A percentile compares a stretch with the other conserved stretches of the same genome.
Evolutionary conservation across 169 alveolate genomes (phyloP).

Genomic region (Plasmodium adleri): DNA sequence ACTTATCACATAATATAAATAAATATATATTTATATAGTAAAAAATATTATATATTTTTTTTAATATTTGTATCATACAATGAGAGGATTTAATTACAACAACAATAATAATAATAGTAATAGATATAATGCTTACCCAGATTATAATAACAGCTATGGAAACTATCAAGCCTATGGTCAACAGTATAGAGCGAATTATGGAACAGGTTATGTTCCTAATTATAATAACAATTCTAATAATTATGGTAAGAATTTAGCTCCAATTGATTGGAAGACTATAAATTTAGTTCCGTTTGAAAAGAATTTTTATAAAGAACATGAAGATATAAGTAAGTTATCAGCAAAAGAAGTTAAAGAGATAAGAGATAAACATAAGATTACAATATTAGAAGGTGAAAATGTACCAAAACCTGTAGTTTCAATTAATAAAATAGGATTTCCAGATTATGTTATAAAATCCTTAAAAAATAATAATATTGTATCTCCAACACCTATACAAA

Average conservation of each 20-base stretch:
- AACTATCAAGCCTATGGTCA: conserved; percentile 38
- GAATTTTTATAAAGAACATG: conserved; percentile 94
- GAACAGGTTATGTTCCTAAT: conserved; percentile 11
- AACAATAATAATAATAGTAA: background rate
- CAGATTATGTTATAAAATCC: conserved; percentile 92
- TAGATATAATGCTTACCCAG: conserved; percentile 31
- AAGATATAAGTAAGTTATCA: conserved; percentile 86
- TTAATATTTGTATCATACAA: background rate
- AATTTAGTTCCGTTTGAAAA: conserved; percentile 93
- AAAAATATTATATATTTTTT: background rate
- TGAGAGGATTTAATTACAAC: conserved; percentile 45
- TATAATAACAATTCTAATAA: conserved; percentile 39
- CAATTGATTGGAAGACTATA: conserved; percentile 90
- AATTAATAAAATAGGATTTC: conserved; percentile 94
- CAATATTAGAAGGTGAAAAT: conserved; percentile 90
- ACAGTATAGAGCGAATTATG: conserved; percentile 37
- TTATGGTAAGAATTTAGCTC: conserved; percentile 85
- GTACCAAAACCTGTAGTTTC: conserved; percentile 94
- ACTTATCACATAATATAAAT: background rate
- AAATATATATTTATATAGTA: background rate
- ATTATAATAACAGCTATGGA: conserved; percentile 22
- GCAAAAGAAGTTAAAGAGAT: conserved; percentile 90
- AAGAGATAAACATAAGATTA: conserved; percentile 88
- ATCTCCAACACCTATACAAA: conserved; percentile 96
- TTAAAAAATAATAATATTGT: conserved; percentile 89